Evolutionary conservation across 176 grass and related monocot species (phyloP), one percentile per base, ranked within the genome.

Genomic region (Musa itinerans): DNA sequence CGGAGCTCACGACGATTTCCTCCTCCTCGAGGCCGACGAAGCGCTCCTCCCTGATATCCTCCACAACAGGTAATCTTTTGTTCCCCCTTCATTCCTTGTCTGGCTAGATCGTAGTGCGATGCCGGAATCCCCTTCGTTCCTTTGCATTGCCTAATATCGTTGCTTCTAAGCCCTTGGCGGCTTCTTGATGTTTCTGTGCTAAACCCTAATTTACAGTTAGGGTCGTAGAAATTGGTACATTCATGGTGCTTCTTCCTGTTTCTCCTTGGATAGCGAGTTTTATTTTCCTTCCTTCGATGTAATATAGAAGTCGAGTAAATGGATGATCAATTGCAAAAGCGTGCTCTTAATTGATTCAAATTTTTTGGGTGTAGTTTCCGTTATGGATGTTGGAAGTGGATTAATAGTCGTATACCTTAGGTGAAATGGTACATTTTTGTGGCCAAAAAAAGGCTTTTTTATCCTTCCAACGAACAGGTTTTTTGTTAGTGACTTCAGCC

Each of bases 21-120:
- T 98, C 70, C 90, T 98, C 83, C 84, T 98, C 66, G 90, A 98
- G 83, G 86, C 81, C 68, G 83, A 53, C 52, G 95, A 77, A 26
- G 84, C 93, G 27, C 68, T 93, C 61, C 86, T 98, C 64, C 78
- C 78, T 27, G 82, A 98, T 76, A 73, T 98, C 22, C 86, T 98
- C 8, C 82, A 76, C 49, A 56, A 79, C 84, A 75, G 90, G 95
- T 98, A 85, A 68, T 75, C 74, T 8, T 79, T 55, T 53, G 50
- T 22, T 27, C 67, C 10, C 21, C 23, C 63, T 57, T 43, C 3
- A 11, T 24, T 24, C 0, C 48, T 59, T 13, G 50, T 29, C 14
- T 11, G 4, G 14, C 16, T 53, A 8, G 0, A 76, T 52, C 71
- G 9, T 12, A n/a, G 17, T 58, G 8, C 24, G 50, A 21, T 59